Evolutionary conservation across 148 eudicot species (phyloP).

Genomic region (Nepenthes mirabilis): DNA sequence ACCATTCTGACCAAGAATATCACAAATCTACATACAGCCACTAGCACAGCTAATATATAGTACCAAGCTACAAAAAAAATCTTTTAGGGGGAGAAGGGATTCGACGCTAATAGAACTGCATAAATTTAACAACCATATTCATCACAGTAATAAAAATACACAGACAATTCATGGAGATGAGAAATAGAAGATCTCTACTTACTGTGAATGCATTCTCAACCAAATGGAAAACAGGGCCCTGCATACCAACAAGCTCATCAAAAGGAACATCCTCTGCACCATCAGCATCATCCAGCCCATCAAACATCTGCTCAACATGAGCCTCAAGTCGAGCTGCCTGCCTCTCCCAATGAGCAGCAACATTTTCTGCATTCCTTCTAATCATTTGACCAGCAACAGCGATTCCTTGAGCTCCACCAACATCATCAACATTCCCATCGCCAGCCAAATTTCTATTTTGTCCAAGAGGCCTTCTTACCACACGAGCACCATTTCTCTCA

Average conservation of each 20-base stretch:
- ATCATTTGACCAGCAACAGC: constrained; percentile 87
- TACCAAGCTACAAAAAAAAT: too few relatives aligned
- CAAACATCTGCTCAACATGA: constrained; percentile 98
- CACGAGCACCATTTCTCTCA: constrained; percentile 86
- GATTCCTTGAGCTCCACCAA: constrained; percentile 70
- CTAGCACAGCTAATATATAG: too few relatives aligned
- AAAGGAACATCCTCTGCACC: constrained; percentile 99
- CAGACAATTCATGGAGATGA: not conserved
- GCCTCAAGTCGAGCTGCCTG: constrained; percentile 99
- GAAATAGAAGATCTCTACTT: constrained; percentile 9
- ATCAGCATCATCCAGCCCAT: constrained; percentile 94
- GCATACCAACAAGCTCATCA: constrained; percentile 99
- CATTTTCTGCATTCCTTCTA: constrained; percentile 85
- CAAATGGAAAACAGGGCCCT: constrained; percentile 95
- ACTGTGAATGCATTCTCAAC: constrained; percentile 96
- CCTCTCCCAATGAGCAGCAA: constrained; percentile 97
- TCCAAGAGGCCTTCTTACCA: constrained; percentile 65
- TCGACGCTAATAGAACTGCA: too few relatives aligned
- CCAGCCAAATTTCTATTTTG: constrained; percentile 59
- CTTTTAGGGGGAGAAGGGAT: too few relatives aligned
- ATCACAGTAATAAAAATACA: not conserved
- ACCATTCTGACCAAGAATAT: too few relatives aligned
- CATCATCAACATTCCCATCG: constrained; percentile 79
- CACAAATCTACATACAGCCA: too few relatives aligned
- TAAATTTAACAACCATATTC: too few relatives aligned